Conservation (phyloP, 164 flowering plant species). For the Sextonia rubra region DNA sequence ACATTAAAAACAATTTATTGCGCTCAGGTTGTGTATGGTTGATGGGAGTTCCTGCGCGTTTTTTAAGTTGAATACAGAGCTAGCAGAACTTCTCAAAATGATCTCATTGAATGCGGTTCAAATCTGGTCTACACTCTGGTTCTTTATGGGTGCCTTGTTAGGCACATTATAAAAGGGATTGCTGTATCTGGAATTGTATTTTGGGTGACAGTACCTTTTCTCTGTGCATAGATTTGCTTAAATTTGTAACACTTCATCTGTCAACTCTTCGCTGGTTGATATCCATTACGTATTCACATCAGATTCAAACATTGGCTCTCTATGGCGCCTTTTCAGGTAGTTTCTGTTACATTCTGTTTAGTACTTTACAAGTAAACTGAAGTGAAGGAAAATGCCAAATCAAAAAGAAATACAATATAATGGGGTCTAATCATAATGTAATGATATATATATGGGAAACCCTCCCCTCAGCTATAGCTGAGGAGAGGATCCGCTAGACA, state of each 20-base stretch:
- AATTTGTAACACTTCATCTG: slow-evolving; percentile 57
- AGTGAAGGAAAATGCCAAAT: no score
- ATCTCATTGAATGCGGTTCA: slow-evolving; percentile 79
- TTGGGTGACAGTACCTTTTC: slow-evolving; percentile 70
- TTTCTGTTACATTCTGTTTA: neutral
- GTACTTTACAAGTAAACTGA: no score
- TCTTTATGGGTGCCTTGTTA: slow-evolving; percentile 40
- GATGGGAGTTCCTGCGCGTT: slow-evolving; percentile 99
- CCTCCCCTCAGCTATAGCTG: no score
- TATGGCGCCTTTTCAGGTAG: slow-evolving; percentile 98
- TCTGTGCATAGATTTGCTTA: slow-evolving; percentile 51
- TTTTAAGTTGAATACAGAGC: slow-evolving; percentile 88
- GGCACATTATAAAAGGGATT: slow-evolving; percentile 47
- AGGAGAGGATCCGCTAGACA: no score
- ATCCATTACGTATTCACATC: slow-evolving; percentile 61
- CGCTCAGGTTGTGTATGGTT: slow-evolving; percentile 95
- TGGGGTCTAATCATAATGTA: no score
- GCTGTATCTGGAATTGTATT: slow-evolving; percentile 71
- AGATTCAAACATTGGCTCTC: slow-evolving; percentile 78
- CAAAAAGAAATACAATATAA: no score
- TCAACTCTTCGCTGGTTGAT: slow-evolving; percentile 63
- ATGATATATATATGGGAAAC: no score
- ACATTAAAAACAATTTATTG: slow-evolving; percentile 58
- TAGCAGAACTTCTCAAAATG: slow-evolving; percentile 79
- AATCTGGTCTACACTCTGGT: slow-evolving; percentile 91